phyloP scores from a whole-genome alignment of 2,329 filamentous ascomycete genomes.

The Colletotrichum cordylinicola region DNA sequence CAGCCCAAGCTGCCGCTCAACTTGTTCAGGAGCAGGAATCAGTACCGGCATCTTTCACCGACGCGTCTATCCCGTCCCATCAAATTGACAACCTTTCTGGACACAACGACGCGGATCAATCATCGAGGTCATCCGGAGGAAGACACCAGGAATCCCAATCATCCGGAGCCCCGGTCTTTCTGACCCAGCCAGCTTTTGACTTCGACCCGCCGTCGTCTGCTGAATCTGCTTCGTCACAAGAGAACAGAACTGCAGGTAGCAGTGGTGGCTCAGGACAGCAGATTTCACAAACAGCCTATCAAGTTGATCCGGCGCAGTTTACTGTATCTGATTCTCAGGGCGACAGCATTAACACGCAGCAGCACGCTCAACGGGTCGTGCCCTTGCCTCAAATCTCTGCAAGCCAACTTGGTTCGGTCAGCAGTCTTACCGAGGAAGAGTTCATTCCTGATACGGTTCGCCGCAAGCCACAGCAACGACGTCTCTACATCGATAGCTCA shows the following conservation, averaged over 20 bases:
- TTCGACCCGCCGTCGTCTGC: background rate
- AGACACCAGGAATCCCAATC: background rate
- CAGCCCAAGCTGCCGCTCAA: background rate
- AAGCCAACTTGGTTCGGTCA: background rate
- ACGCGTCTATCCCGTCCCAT: conserved; percentile 9
- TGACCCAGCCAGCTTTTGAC: conserved; percentile 10
- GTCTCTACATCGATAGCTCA: background rate
- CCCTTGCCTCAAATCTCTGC: background rate
- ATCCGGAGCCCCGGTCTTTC: background rate
- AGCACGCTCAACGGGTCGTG: conserved; percentile 19
- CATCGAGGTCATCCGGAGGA: background rate
- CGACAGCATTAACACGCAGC: conserved; percentile 5
- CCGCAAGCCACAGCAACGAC: background rate
- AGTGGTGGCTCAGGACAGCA: background rate
- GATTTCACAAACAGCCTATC: background rate
- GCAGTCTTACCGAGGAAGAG: background rate
- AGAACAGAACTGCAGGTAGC: background rate
- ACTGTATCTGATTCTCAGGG: conserved; percentile 4
- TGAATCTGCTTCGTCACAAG: background rate
- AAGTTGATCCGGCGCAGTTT: background rate
- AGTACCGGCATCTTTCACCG: background rate
- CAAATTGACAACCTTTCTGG: background rate
- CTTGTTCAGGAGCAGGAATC: background rate
- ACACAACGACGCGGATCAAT: background rate
- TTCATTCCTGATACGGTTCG: conserved; percentile 23